Evolutionary conservation across 148 eudicot genomes (phyloP).

Genomic region (Cornus suecica): DNA sequence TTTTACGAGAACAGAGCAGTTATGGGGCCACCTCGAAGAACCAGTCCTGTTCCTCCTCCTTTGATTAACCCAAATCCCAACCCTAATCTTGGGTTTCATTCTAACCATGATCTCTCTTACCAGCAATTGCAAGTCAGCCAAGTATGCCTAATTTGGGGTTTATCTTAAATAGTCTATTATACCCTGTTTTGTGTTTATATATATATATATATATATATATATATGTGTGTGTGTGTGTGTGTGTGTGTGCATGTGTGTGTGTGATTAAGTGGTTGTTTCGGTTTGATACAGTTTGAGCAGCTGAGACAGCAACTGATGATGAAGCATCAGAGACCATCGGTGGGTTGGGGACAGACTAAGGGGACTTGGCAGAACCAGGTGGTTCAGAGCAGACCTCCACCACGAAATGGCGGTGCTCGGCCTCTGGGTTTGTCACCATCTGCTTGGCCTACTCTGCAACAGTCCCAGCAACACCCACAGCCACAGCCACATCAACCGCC

Average conservation of each 20-base stretch:
- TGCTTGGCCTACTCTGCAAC: conserved; percentile 67
- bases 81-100: conserved; percentile 17
- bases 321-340: conserved; percentile 29
- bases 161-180: neutral
- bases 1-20: conserved; percentile 29
- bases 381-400: conserved; percentile 13
- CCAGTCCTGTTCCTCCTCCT: conserved; percentile 10
- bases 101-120: conserved; percentile 20
- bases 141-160: conserved; percentile 15
- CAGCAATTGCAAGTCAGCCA: conserved; percentile 34
- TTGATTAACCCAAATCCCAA: conserved; percentile 3
- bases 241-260: too few species aligned
- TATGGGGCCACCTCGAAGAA: conserved; percentile 16
- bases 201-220: too few species aligned
- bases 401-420: conserved; percentile 10
- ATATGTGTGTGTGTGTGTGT: too few species aligned
- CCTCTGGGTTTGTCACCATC: conserved; percentile 36
- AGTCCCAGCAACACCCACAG: conserved; percentile 24
- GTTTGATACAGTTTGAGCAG: conserved; percentile 31
- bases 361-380: conserved; percentile 4
- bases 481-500: conserved; percentile 3
- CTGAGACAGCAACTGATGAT: conserved; percentile 35
- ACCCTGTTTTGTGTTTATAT: neutral
- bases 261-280: neutral
- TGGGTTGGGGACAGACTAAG: conserved; percentile 20